Base-by-base conservation (phyloP, 805 yeast species). In the Wickerhamiella cacticola region DNA sequence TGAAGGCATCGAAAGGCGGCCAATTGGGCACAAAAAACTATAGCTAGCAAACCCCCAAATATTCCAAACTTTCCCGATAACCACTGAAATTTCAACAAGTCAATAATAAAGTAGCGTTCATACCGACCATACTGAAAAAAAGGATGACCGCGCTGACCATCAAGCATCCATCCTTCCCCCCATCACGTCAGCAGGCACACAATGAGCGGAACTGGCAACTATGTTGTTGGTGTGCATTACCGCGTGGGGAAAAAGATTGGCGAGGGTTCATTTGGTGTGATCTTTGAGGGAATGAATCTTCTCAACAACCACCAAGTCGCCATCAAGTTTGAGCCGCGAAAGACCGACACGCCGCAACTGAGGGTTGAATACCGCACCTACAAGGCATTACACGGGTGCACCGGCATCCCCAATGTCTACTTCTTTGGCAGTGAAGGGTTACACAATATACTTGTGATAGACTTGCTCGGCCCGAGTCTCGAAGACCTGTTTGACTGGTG, bases 401-500 rank as follows among this genome's bases (percentile, higher is more conserved):
- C 70, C 39, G 97, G 97, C 42, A 80, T 92, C 46, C 98, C 98
- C 46, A 79, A 80, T 59, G 97, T 95, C n/a, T 92, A 92, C 68
- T 92, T 87, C 64, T 89, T 89, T 64, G 98, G 98, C 51, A 97
- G 92, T 63, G 98, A 92, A 67, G 97, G 98, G 26, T 76, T 92
- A 51, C 97, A 92, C 70, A 88, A 89, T 64, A 87, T 92, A 46
- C 70, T 92, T 54, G 95, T 92, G 33, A 92, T 92, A 57, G 98
- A 92, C 63, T 72, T 92, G 40, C 72, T 92, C 58, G 98, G 98
- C 10, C 98, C 98, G 8, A 82, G 95, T 1, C 71, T 92, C 53
- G 98, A 92, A 63, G 98, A 92, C 66, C 70, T 92, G 55, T 92
- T 92, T 65, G 98, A 92, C 63, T 92, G 97, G 97, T 92, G 98